phyloP scores from a whole-genome alignment of 495 filamentous ascomycete genomes.

The Podospora pseudoanserina region DNA sequence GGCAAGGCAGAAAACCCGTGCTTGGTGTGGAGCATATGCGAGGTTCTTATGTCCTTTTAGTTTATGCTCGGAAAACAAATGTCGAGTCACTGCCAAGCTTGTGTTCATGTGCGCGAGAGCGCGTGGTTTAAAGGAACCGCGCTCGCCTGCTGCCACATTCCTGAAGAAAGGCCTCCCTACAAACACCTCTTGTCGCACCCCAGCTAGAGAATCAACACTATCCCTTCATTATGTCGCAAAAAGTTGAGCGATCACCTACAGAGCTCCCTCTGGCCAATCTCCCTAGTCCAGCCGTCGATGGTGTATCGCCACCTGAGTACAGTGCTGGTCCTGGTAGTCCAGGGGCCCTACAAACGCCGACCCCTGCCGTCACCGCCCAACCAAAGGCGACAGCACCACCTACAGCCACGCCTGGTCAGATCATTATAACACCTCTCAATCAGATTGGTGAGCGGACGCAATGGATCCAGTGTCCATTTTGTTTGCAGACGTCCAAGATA shows the following conservation, averaged over 20 bases:
- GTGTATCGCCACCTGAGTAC: not conserved
- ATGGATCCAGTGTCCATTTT: slow-evolving; percentile 37
- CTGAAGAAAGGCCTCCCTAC: not conserved
- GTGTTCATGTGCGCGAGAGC: not conserved
- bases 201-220: no score
- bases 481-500: slow-evolving; percentile 25
- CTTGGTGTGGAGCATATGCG: not conserved
- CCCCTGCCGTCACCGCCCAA: not conserved
- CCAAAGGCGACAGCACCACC: not conserved
- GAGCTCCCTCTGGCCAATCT: not conserved
- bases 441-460: slow-evolving; percentile 20
- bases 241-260: not conserved
- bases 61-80: not conserved
- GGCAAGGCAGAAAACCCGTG: no score
- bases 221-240: not conserved
- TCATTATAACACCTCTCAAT: slow-evolving; percentile 28
- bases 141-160: not conserved
- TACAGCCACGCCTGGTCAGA: slow-evolving; percentile 6
- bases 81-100: not conserved
- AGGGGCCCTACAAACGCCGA: not conserved
- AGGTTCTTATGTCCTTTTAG: not conserved
- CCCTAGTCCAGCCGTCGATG: not conserved
- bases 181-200: not conserved
- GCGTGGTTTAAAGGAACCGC: not conserved
- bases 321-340: not conserved